Evolutionary conservation across 2,329 filamentous ascomycete species (phyloP).

Genomic region (Fusarium euwallaceae): DNA sequence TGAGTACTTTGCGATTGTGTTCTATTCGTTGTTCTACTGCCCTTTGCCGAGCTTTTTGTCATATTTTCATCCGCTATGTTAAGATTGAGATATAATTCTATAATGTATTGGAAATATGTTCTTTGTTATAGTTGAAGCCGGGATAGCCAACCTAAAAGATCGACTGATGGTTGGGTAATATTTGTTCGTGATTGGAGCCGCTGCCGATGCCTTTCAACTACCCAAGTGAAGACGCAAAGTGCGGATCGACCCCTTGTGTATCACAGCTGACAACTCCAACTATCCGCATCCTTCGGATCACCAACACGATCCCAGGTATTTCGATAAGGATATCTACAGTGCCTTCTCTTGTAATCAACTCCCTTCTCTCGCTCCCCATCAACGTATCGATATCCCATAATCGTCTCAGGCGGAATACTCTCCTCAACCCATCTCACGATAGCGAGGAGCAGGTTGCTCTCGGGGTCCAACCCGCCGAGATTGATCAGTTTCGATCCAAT

Average conservation of each 20-base stretch:
- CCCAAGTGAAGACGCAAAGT: neutral
- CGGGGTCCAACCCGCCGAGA: constrained; percentile 45
- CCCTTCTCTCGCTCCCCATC: constrained; percentile 14
- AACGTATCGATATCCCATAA: constrained; percentile 50
- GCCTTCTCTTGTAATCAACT: constrained; percentile 30
- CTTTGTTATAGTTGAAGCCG: no score
- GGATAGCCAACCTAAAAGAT: no score
- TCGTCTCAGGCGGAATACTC: constrained; percentile 57
- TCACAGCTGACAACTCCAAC: constrained; percentile 28
- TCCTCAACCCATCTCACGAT: constrained; percentile 64
- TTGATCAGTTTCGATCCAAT: constrained; percentile 47
- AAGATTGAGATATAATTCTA: no score
- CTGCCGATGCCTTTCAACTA: no score
- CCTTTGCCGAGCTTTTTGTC: no score
- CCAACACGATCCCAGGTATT: constrained; percentile 19
- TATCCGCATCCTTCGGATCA: constrained; percentile 15
- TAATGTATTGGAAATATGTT: no score
- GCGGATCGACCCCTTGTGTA: no score
- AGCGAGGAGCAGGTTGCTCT: constrained; percentile 61
- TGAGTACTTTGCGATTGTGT: no score
- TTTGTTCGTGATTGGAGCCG: no score
- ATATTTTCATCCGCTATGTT: no score
- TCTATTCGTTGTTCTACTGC: no score
- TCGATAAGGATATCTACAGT: constrained; percentile 31
- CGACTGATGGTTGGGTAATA: no score